Conservation (phyloP, 345 rosid genomes). For the Rhizophora mangle region DNA sequence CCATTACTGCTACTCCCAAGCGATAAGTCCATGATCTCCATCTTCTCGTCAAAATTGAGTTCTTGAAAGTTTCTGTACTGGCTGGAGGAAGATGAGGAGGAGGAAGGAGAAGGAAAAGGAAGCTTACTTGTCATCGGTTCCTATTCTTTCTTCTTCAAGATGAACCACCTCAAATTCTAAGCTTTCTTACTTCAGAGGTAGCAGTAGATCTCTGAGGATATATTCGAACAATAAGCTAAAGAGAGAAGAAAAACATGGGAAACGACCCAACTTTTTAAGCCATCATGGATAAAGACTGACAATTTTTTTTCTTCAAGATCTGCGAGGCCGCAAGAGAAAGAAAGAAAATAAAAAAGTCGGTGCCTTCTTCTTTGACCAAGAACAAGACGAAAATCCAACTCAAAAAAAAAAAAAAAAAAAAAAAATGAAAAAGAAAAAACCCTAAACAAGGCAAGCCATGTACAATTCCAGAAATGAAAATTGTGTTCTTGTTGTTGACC, state of each 20-base stretch:
- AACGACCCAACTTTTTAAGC: background rate
- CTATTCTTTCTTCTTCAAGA: slow-evolving; percentile 32
- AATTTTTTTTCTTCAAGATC: slow-evolving; percentile 27
- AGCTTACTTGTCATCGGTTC: slow-evolving; percentile 23
- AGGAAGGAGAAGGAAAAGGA: slow-evolving; percentile 26
- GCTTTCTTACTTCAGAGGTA: slow-evolving; percentile 8
- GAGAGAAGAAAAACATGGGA: slow-evolving; percentile 18
- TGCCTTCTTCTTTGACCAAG: slow-evolving; percentile 44
- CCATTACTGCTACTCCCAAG: slow-evolving; percentile 31
- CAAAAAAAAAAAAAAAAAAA: slow-evolving; percentile 16
- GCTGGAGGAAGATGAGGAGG: slow-evolving; percentile 20
- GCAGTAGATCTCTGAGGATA: slow-evolving; percentile 29
- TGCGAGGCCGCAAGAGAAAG: slow-evolving; percentile 22
- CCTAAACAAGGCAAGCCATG: slow-evolving; percentile 33
- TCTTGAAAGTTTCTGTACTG: slow-evolving; percentile 24
- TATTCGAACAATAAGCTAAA: slow-evolving; percentile 20
- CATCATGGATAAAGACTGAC: slow-evolving; percentile 28
- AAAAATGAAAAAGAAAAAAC: slow-evolving; percentile 19
- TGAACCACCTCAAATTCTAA: slow-evolving; percentile 22
- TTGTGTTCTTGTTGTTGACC: slow-evolving; percentile 34
- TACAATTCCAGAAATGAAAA: slow-evolving; percentile 1
- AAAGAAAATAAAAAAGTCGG: slow-evolving; percentile 25
- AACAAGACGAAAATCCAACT: background rate
- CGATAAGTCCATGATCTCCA: slow-evolving; percentile 43
- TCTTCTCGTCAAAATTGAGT: slow-evolving; percentile 34